Percentiles rank a stretch among this genome's conserved stretches.
Evolutionary conservation across 306 rosid genomes (phyloP).

Genomic region (Inga laurina): DNA sequence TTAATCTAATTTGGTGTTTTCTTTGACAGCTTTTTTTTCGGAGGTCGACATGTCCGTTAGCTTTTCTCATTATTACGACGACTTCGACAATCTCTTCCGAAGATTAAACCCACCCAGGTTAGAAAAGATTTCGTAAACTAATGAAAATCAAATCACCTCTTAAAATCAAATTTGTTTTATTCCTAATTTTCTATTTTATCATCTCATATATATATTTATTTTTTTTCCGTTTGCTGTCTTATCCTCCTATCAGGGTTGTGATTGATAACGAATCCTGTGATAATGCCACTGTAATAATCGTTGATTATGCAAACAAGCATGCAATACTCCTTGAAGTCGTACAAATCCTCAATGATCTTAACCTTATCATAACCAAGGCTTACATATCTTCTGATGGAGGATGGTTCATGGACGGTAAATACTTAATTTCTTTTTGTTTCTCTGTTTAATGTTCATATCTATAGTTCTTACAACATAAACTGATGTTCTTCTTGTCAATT

Average conservation of each 20-base stretch:
- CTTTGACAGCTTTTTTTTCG: neutral
- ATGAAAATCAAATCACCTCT: slow-evolving; percentile 5
- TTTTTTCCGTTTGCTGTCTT: neutral
- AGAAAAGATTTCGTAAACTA: neutral
- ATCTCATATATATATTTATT: neutral
- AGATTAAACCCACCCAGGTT: slow-evolving; percentile 22
- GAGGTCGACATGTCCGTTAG: neutral
- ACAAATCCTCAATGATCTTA: slow-evolving; percentile 85
- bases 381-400: slow-evolving; percentile 92
- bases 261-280: slow-evolving; percentile 29
- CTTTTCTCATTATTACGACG: slow-evolving; percentile 8
- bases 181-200: neutral
- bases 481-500: neutral
- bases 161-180: neutral
- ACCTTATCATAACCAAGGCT: slow-evolving; percentile 79
- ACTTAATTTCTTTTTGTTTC: neutral
- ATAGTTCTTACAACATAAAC: neutral
- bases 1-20: neutral
- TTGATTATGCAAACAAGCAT: slow-evolving; percentile 77
- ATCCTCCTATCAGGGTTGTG: slow-evolving; percentile 23
- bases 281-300: slow-evolving; percentile 44
- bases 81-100: neutral
- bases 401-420: slow-evolving; percentile 99
- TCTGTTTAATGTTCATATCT: neutral
- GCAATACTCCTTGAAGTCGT: slow-evolving; percentile 91